These are phyloP conservation scores for Paramarasmius palmivorus DNA, from an alignment of 1,284 basidiomycete species.

Conservation along the genomic window DNA sequence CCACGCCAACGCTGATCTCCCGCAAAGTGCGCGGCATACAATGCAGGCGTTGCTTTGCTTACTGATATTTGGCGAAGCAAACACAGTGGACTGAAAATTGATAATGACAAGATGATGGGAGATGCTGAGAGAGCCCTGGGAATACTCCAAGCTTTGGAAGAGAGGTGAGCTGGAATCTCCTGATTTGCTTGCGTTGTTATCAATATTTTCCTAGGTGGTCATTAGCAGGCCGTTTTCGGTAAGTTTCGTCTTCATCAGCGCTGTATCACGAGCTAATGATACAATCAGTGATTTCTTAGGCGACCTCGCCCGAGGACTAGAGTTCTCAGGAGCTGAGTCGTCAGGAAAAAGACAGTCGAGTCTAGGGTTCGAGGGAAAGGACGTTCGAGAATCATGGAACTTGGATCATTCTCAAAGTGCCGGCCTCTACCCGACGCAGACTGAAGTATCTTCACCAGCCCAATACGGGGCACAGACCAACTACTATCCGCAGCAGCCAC, in stretches of 20 bases:
- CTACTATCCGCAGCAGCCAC: background rate
- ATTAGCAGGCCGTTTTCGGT: slow-evolving; percentile 1
- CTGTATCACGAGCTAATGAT: background rate
- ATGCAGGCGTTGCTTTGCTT: background rate
- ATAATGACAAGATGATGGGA: background rate
- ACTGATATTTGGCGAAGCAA: slow-evolving; percentile 1
- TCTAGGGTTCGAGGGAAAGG: background rate
- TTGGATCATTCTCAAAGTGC: no score
- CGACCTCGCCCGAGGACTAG: background rate
- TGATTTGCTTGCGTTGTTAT: no score
- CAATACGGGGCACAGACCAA: background rate
- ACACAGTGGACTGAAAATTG: background rate
- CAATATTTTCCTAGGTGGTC: background rate
- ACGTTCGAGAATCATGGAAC: background rate
- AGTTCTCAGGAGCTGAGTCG: background rate
- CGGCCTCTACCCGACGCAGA: background rate
- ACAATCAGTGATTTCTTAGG: background rate
- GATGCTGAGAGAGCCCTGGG: background rate
- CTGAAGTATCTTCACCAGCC: background rate
- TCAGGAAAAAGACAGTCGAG: background rate
- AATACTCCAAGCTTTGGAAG: background rate
- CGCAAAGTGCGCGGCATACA: background rate
- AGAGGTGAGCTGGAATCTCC: background rate
- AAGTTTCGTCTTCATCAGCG: background rate
- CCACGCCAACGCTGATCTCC: background rate